These are phyloP conservation scores for Clavispora santaluciae DNA, from an alignment of 805 yeast species.

Conservation along the genomic window DNA sequence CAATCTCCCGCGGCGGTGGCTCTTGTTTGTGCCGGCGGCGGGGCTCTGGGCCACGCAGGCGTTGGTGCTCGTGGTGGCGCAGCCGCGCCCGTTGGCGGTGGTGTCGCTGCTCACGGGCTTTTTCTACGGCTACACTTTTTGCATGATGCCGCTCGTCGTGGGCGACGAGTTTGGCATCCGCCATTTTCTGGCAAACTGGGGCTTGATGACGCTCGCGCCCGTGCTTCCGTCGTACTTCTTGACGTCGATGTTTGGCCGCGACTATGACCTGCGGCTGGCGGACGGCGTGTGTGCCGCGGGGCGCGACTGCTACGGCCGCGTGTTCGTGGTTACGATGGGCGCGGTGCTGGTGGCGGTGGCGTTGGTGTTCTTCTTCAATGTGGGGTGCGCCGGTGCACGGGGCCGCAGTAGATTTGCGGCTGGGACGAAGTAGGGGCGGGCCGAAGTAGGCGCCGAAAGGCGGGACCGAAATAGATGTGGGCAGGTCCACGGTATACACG, in stretches of 20 bases:
- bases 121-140: slow-evolving; percentile 70
- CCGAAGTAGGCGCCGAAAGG: too few relatives aligned
- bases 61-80: slow-evolving; percentile 34
- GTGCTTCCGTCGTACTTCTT: slow-evolving; percentile 55
- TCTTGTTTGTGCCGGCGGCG: slow-evolving; percentile 48
- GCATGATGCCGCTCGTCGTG: slow-evolving; percentile 71
- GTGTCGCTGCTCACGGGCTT: slow-evolving; percentile 59
- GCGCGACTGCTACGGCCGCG: slow-evolving; percentile 30
- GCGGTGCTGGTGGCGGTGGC: slow-evolving; percentile 26
- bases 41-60: slow-evolving; percentile 49
- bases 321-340: slow-evolving; percentile 35
- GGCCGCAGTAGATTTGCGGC: too few relatives aligned
- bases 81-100: slow-evolving; percentile 39
- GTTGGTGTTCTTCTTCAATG: slow-evolving; percentile 13
- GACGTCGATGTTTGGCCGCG: slow-evolving; percentile 58
- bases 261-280: slow-evolving; percentile 48
- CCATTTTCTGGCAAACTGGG: slow-evolving; percentile 70
- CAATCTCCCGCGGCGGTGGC: slow-evolving; percentile 46
- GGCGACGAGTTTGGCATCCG: slow-evolving; percentile 69
- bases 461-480: too few relatives aligned
- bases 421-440: too few relatives aligned
- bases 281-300: slow-evolving; percentile 26
- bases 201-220: slow-evolving; percentile 63
- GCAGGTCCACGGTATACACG: too few relatives aligned
- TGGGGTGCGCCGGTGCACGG: too few relatives aligned